Conservation (phyloP, 441 rosid species). For the Eutrema salsugineum region DNA sequence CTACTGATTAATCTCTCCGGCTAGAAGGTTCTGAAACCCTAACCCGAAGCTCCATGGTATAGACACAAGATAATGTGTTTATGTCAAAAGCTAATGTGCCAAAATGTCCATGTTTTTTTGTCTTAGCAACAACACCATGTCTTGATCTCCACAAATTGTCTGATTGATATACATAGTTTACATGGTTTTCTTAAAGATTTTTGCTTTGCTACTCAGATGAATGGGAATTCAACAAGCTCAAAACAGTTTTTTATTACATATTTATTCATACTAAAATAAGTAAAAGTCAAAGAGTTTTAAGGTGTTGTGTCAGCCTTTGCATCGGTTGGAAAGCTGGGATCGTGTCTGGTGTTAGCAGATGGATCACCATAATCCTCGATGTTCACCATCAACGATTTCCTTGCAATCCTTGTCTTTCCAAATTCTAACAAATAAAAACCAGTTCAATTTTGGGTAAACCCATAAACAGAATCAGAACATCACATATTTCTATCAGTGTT, state of each 20-base stretch:
- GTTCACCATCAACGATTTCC: neutral
- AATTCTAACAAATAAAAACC: neutral
- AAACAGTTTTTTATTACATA: neutral
- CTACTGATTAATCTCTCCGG: neutral
- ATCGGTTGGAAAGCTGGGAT: constrained; percentile 9
- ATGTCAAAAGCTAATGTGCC: neutral
- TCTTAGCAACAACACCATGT: neutral
- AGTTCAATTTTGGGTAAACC: neutral
- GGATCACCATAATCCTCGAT: constrained; percentile 12
- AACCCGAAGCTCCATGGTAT: neutral
- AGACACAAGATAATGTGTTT: neutral
- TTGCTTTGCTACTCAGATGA: neutral
- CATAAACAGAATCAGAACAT: neutral
- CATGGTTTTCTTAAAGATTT: neutral
- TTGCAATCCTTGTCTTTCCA: neutral
- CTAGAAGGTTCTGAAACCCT: neutral
- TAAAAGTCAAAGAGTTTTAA: neutral
- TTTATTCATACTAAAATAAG: neutral
- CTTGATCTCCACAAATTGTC: neutral
- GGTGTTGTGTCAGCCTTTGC: constrained; percentile 13
- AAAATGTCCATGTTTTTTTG: neutral
- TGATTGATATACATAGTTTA: neutral
- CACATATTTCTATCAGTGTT: neutral
- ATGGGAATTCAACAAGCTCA: neutral
- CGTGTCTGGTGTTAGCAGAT: constrained; percentile 15